These are phyloP conservation scores for Achlya hypogyna DNA, from an alignment of 352 stramenopile species.

Conservation along the genomic window DNA sequence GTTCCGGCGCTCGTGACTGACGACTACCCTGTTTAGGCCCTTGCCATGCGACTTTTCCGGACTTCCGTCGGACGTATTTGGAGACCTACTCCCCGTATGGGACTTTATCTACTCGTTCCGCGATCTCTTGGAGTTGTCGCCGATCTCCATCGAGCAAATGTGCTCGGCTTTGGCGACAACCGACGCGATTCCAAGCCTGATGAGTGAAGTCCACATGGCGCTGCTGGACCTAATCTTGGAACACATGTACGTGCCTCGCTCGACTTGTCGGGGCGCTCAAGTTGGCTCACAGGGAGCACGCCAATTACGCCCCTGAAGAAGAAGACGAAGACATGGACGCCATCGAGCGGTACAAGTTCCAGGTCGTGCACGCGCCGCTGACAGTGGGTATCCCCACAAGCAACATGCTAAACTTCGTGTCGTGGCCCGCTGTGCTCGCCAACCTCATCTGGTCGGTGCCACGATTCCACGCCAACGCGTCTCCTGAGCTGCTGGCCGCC, in stretches of 20 bases:
- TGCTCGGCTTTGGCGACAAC: slow-evolving; percentile 34
- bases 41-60: slow-evolving; percentile 45
- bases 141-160: slow-evolving; percentile 61
- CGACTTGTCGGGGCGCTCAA: not conserved
- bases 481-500: slow-evolving; percentile 33
- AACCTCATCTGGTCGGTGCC: slow-evolving; percentile 60
- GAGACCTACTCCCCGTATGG: slow-evolving; percentile 59
- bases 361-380: slow-evolving; percentile 67
- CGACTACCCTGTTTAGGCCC: slow-evolving; percentile 27
- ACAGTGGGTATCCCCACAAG: slow-evolving; percentile 68
- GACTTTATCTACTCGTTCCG: slow-evolving; percentile 73
- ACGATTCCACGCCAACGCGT: slow-evolving; percentile 44
- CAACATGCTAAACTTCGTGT: slow-evolving; percentile 73
- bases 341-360: slow-evolving; percentile 65
- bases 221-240: slow-evolving; percentile 72
- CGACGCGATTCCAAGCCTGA: slow-evolving; percentile 33
- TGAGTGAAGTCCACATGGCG: slow-evolving; percentile 79
- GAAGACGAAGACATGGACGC: slow-evolving; percentile 76
- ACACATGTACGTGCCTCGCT: slow-evolving; percentile 31
- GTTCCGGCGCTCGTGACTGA: not conserved
- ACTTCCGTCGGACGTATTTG: slow-evolving; percentile 34
- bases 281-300: slow-evolving; percentile 44
- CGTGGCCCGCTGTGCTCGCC: slow-evolving; percentile 66
- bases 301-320: slow-evolving; percentile 73
- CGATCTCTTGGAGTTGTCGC: slow-evolving; percentile 45